These are phyloP conservation scores for Fraxinus americana DNA, from an alignment of 257 asterid species.

Conservation along the genomic window DNA sequence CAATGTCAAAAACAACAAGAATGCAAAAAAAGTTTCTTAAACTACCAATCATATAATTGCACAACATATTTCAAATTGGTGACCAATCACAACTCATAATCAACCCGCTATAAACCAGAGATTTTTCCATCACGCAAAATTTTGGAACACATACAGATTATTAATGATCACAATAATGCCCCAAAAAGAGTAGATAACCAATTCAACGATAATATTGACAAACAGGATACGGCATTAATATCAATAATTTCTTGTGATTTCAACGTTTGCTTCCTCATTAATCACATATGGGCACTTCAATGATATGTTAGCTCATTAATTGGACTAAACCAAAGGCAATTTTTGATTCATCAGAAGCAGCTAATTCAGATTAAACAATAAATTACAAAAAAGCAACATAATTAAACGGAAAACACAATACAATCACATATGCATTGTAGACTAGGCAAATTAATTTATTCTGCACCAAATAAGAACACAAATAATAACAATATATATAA, in stretches of 20 bases:
- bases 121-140: constrained; percentile 10
- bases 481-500: background rate
- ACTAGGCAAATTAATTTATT: background rate
- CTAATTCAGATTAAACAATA: background rate
- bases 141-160: background rate
- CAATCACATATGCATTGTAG: background rate
- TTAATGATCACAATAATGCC: background rate
- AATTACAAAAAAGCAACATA: background rate
- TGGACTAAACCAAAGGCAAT: background rate
- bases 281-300: background rate
- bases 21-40: constrained; percentile 4
- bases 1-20: background rate
- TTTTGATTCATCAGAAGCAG: background rate
- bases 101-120: background rate
- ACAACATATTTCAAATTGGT: background rate
- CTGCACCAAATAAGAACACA: background rate
- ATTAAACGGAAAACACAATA: background rate
- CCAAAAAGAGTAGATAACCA: background rate
- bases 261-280: background rate
- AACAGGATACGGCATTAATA: too few species aligned
- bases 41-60: constrained; percentile 17
- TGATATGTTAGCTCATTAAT: background rate
- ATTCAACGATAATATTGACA: background rate
- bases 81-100: constrained; percentile 5
- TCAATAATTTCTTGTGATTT: background rate